These are phyloP conservation scores for Spathaspora boniae DNA, from an alignment of 805 yeast genomes.

Conservation along the genomic window DNA sequence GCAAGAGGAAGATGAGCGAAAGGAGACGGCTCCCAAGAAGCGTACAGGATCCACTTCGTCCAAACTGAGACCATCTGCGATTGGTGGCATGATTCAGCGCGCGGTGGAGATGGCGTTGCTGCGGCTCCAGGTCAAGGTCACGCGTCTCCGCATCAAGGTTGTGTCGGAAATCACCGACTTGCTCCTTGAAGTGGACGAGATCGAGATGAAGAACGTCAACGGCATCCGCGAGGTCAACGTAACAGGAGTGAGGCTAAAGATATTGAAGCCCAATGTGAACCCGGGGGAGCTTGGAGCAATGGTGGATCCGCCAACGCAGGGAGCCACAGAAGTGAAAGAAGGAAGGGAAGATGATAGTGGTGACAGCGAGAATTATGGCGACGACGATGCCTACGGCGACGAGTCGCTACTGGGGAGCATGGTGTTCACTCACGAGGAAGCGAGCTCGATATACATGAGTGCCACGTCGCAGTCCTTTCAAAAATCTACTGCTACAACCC, in stretches of 20 bases:
- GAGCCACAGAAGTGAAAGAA: conserved; percentile 1
- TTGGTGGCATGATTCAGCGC: conserved; percentile 55
- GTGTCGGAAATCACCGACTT: conserved; percentile 43
- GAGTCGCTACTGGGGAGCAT: conserved; percentile 54
- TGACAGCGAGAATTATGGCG: conserved; percentile 20
- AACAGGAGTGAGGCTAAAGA: conserved; percentile 36
- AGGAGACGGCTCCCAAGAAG: conserved; percentile 9
- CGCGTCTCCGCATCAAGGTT: conserved; percentile 45
- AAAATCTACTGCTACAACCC: conserved; percentile 10
- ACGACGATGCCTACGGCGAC: conserved; percentile 30
- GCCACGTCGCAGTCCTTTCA: conserved; percentile 57
- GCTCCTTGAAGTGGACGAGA: conserved; percentile 28
- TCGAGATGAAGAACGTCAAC: conserved; percentile 38
- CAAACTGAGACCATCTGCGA: conserved; percentile 29
- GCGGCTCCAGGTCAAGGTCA: conserved; percentile 50
- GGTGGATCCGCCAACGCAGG: conserved; percentile 1
- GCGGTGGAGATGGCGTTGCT: conserved; percentile 69
- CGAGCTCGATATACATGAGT: conserved; percentile 76
- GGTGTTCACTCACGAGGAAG: conserved; percentile 65
- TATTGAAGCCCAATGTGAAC: conserved; percentile 38
- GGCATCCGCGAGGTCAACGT: conserved; percentile 43
- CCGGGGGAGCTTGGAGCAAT: conserved; percentile 25
- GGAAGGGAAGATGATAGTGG: conserved; percentile 12
- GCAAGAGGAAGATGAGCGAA: conserved; percentile 14
- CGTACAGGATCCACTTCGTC: conserved; percentile 12